phyloP scores from a whole-genome alignment of 148 eudicot species.

The Cornus kousa region DNA sequence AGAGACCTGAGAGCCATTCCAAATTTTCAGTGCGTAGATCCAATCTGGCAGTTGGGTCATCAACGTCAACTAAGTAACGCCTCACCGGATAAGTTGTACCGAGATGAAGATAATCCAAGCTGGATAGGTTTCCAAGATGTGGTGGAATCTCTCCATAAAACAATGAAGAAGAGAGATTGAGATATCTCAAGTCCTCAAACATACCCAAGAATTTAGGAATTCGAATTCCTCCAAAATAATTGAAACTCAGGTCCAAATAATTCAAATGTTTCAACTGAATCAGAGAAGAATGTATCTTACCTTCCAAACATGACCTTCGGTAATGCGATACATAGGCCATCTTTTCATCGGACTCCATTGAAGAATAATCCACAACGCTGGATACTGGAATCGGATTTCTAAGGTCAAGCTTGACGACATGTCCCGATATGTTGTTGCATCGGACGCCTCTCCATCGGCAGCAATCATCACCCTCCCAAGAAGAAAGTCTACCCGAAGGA shows the following conservation, averaged over 20 bases:
- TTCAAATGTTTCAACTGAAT: background rate
- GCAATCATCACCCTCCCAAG: conserved; percentile 24
- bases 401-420: background rate
- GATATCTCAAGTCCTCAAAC: conserved; percentile 12
- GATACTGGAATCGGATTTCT: background rate
- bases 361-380: background rate
- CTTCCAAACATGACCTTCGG: conserved; percentile 1
- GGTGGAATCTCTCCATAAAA: background rate
- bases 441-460: conserved; percentile 24
- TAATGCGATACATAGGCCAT: background rate
- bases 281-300: conserved; percentile 18
- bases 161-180: conserved; percentile 7
- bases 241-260: too few relatives aligned
- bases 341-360: background rate
- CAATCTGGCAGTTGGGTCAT: too few relatives aligned
- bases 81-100: too few relatives aligned
- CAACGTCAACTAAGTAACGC: too few relatives aligned
- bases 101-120: background rate
- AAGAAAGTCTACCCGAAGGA: conserved; percentile 9
- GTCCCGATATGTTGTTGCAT: conserved; percentile 17
- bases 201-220: conserved; percentile 5
- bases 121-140: background rate
- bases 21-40: background rate
- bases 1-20: too few relatives aligned
- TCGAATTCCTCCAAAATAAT: too few relatives aligned